phyloP scores from a whole-genome alignment of 306 rosid genomes.

The Trifolium fragiferum region DNA sequence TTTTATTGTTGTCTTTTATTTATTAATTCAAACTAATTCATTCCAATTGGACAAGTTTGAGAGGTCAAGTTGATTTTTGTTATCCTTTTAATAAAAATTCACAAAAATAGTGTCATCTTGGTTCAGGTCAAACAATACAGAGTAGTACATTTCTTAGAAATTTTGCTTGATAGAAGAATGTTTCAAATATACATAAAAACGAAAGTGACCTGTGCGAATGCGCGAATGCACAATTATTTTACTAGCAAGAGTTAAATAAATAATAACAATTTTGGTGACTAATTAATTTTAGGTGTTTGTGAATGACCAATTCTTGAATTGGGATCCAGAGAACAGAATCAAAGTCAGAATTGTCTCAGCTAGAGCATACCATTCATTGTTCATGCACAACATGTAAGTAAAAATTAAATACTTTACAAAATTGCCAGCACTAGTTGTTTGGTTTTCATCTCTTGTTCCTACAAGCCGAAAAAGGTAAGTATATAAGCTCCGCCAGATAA shows the following conservation, averaged over 20 bases:
- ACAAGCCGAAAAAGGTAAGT: constrained; percentile 41
- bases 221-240: background rate
- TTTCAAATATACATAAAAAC: background rate
- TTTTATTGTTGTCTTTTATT: background rate
- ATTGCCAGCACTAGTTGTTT: constrained; percentile 39
- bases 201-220: fast-evolving
- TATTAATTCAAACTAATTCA: background rate
- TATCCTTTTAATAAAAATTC: background rate
- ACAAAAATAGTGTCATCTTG: background rate
- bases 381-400: constrained; percentile 99
- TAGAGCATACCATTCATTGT: constrained; percentile 94
- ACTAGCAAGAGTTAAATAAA: background rate
- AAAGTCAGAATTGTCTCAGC: constrained; percentile 91
- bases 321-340: constrained; percentile 84
- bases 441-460: constrained; percentile 42
- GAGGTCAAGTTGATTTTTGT: constrained; percentile 5
- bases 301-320: constrained; percentile 89
- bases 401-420: constrained; percentile 30
- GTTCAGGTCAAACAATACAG: background rate
- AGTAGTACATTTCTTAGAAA: background rate
- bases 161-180: background rate
- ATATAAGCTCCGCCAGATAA: constrained; percentile 48
- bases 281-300: constrained; percentile 68
- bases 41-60: constrained; percentile 15
- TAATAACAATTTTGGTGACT: background rate